phyloP scores from a whole-genome alignment of 2,329 filamentous ascomycete genomes.

The Fusarium marasasianum region DNA sequence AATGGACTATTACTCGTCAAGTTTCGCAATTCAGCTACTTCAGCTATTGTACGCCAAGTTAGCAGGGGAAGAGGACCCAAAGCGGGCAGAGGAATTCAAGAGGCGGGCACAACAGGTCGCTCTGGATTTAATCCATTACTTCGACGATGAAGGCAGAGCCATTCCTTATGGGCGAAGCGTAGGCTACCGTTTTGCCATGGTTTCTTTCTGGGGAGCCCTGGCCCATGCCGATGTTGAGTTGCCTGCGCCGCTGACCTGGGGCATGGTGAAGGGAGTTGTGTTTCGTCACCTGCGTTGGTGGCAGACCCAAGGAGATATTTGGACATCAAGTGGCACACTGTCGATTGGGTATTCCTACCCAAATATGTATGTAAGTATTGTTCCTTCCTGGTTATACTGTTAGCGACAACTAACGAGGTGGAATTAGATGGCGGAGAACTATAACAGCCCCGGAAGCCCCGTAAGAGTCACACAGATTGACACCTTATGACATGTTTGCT shows the following conservation, averaged over 20 bases:
- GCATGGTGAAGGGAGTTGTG: slow-evolving; percentile 80
- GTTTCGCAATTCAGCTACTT: slow-evolving; percentile 83
- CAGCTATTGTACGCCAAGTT: slow-evolving; percentile 81
- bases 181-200: slow-evolving; percentile 86
- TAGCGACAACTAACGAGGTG: slow-evolving; percentile 23
- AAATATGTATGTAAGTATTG: slow-evolving; percentile 71
- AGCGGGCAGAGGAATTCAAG: slow-evolving; percentile 74
- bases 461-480: slow-evolving; percentile 46
- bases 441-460: slow-evolving; percentile 78
- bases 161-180: slow-evolving; percentile 82
- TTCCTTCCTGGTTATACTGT: neutral
- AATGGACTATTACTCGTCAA: slow-evolving; percentile 87
- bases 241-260: slow-evolving; percentile 77
- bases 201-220: slow-evolving; percentile 82
- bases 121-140: slow-evolving; percentile 79
- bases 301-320: slow-evolving; percentile 79
- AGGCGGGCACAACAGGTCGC: slow-evolving; percentile 73
- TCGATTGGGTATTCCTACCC: slow-evolving; percentile 82
- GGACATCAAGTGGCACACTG: slow-evolving; percentile 77
- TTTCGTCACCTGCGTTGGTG: slow-evolving; percentile 82
- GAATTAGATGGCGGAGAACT: slow-evolving; percentile 77
- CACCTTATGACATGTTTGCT: slow-evolving; percentile 35
- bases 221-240: slow-evolving; percentile 80
- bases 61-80: slow-evolving; percentile 72
- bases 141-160: slow-evolving; percentile 74